Evolutionary conservation across 768 basidiomycete genomes (phyloP).

Genomic region (Suillus discolor): DNA sequence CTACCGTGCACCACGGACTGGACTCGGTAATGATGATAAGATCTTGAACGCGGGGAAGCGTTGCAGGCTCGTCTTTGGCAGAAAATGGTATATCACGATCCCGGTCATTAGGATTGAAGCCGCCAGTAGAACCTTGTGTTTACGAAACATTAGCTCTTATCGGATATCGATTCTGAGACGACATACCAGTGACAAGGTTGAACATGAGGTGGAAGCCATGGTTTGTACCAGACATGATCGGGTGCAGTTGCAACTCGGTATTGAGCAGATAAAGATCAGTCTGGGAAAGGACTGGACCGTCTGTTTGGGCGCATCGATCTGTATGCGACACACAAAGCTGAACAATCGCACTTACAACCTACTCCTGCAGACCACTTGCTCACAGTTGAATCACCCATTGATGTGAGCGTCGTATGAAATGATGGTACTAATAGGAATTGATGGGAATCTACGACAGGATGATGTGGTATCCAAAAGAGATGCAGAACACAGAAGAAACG

Average conservation of each 20-base stretch:
- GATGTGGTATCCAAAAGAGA: neutral
- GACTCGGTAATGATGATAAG: constrained; percentile 59
- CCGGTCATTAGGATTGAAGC: constrained; percentile 60
- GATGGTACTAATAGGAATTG: neutral
- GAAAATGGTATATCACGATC: constrained; percentile 59
- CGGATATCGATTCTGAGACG: neutral
- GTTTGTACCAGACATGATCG: constrained; percentile 60
- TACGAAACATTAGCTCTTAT: neutral
- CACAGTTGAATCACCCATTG: constrained; percentile 33
- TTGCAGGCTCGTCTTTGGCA: constrained; percentile 64
- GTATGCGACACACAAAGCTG: constrained; percentile 4
- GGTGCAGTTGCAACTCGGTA: constrained; percentile 70
- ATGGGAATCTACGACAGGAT: neutral
- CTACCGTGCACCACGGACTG: constrained; percentile 80
- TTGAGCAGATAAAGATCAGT: constrained; percentile 82
- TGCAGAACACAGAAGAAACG: neutral
- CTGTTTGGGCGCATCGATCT: constrained; percentile 42
- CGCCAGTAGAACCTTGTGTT: constrained; percentile 55
- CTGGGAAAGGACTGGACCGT: constrained; percentile 73
- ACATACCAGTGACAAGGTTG: constrained; percentile 66
- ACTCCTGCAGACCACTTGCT: constrained; percentile 38
- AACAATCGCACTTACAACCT: constrained; percentile 31
- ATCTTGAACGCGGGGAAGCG: constrained; percentile 64
- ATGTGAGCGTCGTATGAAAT: constrained; percentile 8
- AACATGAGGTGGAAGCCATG: constrained; percentile 65